Evolutionary conservation across 257 asterid genomes (phyloP).

Genomic region (Gardenia jasminoides): DNA sequence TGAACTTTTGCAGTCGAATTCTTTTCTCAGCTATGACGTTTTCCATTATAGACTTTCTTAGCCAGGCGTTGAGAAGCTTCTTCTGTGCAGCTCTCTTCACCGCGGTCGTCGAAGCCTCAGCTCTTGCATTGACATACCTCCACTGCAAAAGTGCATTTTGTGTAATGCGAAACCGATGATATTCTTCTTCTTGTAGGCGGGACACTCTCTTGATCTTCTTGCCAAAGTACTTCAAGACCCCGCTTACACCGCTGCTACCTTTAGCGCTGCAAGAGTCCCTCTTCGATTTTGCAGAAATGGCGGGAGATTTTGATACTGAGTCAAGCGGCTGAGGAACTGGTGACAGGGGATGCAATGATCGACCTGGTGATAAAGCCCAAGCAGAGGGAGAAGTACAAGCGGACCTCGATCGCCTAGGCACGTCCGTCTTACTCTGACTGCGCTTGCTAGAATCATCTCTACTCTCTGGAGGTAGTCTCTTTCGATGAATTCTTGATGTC

Average conservation of each 20-base stretch:
- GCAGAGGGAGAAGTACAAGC: slow-evolving; percentile 69
- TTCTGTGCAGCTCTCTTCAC: slow-evolving; percentile 52
- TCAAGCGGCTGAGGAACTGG: slow-evolving; percentile 2
- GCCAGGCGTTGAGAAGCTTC: slow-evolving; percentile 53
- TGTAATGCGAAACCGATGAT: slow-evolving; percentile 51
- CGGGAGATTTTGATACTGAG: slow-evolving; percentile 36
- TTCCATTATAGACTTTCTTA: slow-evolving; percentile 36
- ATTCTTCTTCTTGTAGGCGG: slow-evolving; percentile 49
- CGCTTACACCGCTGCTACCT: slow-evolving; percentile 25
- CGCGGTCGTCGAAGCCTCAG: slow-evolving; percentile 45
- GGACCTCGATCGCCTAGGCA: slow-evolving; percentile 42
- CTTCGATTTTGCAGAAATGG: slow-evolving; percentile 22
- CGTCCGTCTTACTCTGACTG: slow-evolving; percentile 32
- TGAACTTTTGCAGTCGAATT: slow-evolving; percentile 37
- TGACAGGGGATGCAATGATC: slow-evolving; percentile 22
- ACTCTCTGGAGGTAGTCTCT: slow-evolving; percentile 23
- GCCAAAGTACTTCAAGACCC: slow-evolving; percentile 53
- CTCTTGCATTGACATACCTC: slow-evolving; percentile 79
- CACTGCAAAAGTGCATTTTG: slow-evolving; percentile 71
- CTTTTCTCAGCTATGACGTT: slow-evolving; percentile 37
- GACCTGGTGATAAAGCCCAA: slow-evolving; percentile 81
- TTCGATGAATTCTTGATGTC: slow-evolving; percentile 16
- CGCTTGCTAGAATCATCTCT: slow-evolving; percentile 36
- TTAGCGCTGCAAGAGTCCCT: slow-evolving; percentile 28
- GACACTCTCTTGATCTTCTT: slow-evolving; percentile 49